phyloP scores from a whole-genome alignment of 2,329 filamentous ascomycete genomes.

The Apiospora malaysiana region DNA sequence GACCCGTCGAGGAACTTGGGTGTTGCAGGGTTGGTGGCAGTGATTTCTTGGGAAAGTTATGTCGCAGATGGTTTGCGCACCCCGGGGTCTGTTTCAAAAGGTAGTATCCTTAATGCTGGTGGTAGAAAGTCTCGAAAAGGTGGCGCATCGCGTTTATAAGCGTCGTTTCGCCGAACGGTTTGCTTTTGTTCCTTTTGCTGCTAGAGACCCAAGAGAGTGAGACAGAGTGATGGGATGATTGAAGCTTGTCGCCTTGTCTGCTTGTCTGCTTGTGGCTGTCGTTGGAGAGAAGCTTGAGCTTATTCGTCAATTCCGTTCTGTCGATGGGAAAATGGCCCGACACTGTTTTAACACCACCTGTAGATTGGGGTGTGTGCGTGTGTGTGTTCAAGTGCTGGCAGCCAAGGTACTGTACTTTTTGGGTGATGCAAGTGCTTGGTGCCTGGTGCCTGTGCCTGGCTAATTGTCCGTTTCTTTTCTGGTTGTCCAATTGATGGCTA shows the following conservation, averaged over 20 bases:
- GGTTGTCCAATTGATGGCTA: not conserved
- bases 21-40: slow-evolving; percentile 2
- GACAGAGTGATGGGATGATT: slow-evolving; percentile 13
- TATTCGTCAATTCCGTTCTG: slow-evolving; percentile 5
- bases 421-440: not conserved
- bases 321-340: not conserved
- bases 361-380: not conserved
- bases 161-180: slow-evolving; percentile 9
- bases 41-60: slow-evolving; percentile 10
- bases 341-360: not conserved
- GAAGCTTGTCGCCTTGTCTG: not conserved
- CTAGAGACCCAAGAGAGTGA: not conserved
- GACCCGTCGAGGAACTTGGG: slow-evolving; percentile 9
- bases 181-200: not conserved
- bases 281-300: slow-evolving; percentile 14
- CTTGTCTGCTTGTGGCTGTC: not conserved
- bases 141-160: slow-evolving; percentile 16
- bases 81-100: slow-evolving; percentile 19
- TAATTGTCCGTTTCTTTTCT: slow-evolving; percentile 11
- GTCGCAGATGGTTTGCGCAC: slow-evolving; percentile 12
- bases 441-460: not conserved
- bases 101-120: slow-evolving; percentile 18
- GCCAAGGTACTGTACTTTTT: not conserved
- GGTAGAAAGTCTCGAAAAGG: slow-evolving; percentile 7
- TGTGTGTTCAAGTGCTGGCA: not conserved